Conservation (phyloP, 2,329 filamentous ascomycete species). For the Fusarium robinianum region DNA sequence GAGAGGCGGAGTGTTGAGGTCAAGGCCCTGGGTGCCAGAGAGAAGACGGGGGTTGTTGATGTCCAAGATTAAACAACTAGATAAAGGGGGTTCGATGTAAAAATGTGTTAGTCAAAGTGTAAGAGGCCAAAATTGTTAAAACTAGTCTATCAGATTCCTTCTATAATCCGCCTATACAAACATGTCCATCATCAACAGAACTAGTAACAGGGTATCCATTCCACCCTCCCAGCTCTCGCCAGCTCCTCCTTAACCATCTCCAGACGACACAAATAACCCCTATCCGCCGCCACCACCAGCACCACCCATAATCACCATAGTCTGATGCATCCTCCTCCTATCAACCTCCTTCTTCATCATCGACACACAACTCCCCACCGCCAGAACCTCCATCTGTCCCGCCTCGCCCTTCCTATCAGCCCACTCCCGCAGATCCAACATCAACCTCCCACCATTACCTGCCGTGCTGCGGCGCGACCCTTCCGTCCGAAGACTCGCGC, state of each 20-base stretch:
- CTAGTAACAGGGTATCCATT: conserved; percentile 4
- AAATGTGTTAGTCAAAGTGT: too few relatives aligned
- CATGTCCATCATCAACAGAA: background rate
- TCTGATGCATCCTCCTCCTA: conserved; percentile 56
- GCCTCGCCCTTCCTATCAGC: conserved; percentile 40
- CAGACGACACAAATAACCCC: too few relatives aligned
- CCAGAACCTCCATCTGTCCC: conserved; percentile 52
- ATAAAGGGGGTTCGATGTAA: background rate
- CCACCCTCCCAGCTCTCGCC: background rate
- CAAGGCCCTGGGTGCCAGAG: conserved; percentile 26
- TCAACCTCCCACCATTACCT: conserved; percentile 56
- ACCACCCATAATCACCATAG: conserved; percentile 48
- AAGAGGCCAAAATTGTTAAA: background rate
- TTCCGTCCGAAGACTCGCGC: conserved; percentile 43
- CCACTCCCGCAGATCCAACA: conserved; percentile 48
- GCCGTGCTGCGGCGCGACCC: conserved; percentile 47
- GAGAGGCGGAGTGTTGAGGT: conserved; percentile 32
- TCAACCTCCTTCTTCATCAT: conserved; percentile 72
- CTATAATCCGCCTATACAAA: background rate
- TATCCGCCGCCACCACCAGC: conserved; percentile 20
- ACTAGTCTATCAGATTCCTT: background rate
- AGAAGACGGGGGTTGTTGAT: conserved; percentile 34
- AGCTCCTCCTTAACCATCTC: background rate
- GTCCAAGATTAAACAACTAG: conserved; percentile 21
- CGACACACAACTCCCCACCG: conserved; percentile 59